Evolutionary conservation across 1,284 basidiomycete species (phyloP).

Genomic region (Lentinus polychrous): DNA sequence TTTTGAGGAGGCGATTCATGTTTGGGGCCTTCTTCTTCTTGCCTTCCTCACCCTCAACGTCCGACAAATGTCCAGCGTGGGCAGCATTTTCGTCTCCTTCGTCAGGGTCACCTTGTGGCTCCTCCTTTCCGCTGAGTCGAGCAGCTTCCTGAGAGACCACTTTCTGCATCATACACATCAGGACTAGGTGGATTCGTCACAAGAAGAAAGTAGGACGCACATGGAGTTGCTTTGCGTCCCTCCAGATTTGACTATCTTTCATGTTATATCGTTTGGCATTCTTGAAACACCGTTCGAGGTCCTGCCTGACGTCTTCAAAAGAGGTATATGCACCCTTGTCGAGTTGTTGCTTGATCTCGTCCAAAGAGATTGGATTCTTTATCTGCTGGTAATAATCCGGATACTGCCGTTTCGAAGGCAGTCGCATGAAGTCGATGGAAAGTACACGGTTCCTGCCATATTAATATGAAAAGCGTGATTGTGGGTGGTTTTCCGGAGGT

Average conservation of each 20-base stretch:
- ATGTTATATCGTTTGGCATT: conserved; percentile 91
- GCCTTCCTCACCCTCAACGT: conserved; percentile 34
- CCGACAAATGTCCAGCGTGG: conserved; percentile 22
- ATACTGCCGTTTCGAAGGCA: conserved; percentile 74
- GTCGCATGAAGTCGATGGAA: conserved; percentile 66
- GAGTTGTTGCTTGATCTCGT: conserved; percentile 80
- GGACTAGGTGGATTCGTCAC: not conserved
- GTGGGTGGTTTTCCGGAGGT: conserved; percentile 12
- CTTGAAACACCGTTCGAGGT: conserved; percentile 82
- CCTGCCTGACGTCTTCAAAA: conserved; percentile 68
- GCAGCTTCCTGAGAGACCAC: conserved; percentile 48
- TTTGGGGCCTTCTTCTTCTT: conserved; percentile 56
- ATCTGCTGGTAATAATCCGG: conserved; percentile 89
- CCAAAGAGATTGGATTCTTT: conserved; percentile 74
- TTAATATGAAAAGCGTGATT: not conserved
- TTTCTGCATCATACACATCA: conserved; percentile 41
- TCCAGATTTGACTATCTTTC: conserved; percentile 80
- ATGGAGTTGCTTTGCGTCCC: conserved; percentile 69
- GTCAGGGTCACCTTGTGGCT: conserved; percentile 35
- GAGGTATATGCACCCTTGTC: conserved; percentile 58
- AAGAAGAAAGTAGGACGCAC: conserved; percentile 25
- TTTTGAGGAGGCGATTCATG: conserved; percentile 55
- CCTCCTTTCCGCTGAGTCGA: conserved; percentile 28
- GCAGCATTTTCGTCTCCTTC: conserved; percentile 21
- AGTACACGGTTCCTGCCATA: conserved; percentile 53